phyloP scores from a whole-genome alignment of 2,329 filamentous ascomycete species.

The Pseudocercospora fuligena region DNA sequence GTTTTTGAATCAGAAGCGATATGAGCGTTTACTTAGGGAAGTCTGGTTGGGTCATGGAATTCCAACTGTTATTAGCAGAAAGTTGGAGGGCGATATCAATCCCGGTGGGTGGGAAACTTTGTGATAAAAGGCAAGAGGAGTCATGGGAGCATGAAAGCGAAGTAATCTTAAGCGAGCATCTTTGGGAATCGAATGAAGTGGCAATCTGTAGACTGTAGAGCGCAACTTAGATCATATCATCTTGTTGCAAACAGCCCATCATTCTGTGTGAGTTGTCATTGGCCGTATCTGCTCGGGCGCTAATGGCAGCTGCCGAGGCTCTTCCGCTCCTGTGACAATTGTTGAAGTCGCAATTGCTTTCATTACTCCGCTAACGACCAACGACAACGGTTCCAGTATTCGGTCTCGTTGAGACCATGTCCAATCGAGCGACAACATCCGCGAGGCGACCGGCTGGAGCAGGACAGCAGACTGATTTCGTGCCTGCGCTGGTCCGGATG shows the following conservation, averaged over 20 bases:
- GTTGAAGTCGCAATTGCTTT: not conserved
- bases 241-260: too few species aligned
- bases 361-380: not conserved
- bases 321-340: not conserved
- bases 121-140: constrained; percentile 30
- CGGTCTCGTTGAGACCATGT: not conserved
- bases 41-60: constrained; percentile 87
- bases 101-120: constrained; percentile 93
- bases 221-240: too few species aligned
- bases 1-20: constrained; percentile 90
- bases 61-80: constrained; percentile 85
- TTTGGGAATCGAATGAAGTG: too few species aligned
- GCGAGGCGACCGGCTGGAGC: not conserved
- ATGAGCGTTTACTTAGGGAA: constrained; percentile 83
- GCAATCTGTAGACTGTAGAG: too few species aligned
- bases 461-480: not conserved
- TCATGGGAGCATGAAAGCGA: not conserved
- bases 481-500: constrained; percentile 4
- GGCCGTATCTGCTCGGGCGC: not conserved
- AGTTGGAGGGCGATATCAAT: constrained; percentile 93
- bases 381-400: not conserved
- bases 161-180: too few species aligned
- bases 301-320: not conserved
- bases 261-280: too few species aligned
- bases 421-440: not conserved